Conservation (phyloP, 2,329 filamentous ascomycete species). For the Claviceps paspali region DNA sequence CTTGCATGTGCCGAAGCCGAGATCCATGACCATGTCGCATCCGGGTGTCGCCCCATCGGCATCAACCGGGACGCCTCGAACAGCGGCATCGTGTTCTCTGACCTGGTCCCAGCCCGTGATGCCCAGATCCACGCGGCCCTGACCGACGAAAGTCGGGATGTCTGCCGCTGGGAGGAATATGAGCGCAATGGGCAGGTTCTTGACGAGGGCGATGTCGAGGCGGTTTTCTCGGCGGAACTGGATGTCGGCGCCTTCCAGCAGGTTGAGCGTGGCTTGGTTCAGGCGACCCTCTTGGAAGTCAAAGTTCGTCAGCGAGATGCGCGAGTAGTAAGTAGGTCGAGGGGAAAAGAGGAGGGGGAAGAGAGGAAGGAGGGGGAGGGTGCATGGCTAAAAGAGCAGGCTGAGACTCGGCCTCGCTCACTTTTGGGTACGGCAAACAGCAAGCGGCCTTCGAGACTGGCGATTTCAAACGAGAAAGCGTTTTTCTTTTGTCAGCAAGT, state of each 20-base stretch:
- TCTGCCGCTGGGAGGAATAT: constrained; percentile 95
- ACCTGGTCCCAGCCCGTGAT: constrained; percentile 93
- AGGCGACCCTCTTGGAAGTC: constrained; percentile 71
- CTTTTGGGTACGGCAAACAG: constrained; percentile 98
- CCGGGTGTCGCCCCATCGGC: constrained; percentile 34
- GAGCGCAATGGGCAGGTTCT: constrained; percentile 89
- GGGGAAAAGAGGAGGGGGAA: too few relatives aligned
- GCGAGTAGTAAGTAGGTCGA: background rate
- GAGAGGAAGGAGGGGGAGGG: too few relatives aligned
- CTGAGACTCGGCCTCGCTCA: constrained; percentile 30
- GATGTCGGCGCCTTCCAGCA: constrained; percentile 86
- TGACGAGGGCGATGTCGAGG: constrained; percentile 93
- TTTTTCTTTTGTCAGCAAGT: constrained; percentile 1
- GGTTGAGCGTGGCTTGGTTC: constrained; percentile 73
- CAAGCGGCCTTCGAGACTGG: constrained; percentile 80
- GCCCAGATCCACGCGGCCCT: constrained; percentile 82
- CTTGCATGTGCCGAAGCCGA: constrained; percentile 82
- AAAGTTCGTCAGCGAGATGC: background rate
- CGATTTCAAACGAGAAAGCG: too few relatives aligned
- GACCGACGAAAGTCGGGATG: constrained; percentile 93
- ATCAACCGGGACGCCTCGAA: constrained; percentile 32
- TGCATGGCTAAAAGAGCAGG: background rate
- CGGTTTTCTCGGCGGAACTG: constrained; percentile 92
- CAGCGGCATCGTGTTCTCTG: constrained; percentile 65
- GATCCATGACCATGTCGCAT: constrained; percentile 76